Base-by-base conservation (phyloP, 768 basidiomycete species). In the Calvatia gigantea region DNA sequence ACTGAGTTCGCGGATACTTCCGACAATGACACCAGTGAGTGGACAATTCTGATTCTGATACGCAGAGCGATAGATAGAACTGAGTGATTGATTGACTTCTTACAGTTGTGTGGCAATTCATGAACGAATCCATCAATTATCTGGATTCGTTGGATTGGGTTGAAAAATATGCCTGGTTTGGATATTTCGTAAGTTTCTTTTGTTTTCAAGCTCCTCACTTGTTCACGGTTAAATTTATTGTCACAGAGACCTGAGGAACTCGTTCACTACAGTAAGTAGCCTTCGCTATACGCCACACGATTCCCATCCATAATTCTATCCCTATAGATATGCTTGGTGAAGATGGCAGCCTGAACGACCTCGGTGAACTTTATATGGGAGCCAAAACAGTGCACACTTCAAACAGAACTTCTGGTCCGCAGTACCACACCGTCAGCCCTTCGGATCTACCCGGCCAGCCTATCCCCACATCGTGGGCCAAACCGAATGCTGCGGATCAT, bases 91-190 rank as follows among this genome's bases (percentile, higher is more conserved):
- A 51, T 29, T 47, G 28, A 53, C 19, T 23, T 21, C 39, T 17
- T 19, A 8, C 69, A 69, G 80, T 79, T 44, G 77, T 84, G 14
- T 64, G 72, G 31, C 65, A 73, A 49, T 85, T 86, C 62, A 70
- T 87, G 70, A 84, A 86, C 60, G 69, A 73, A 21, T 84, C 83
- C 2, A 75, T 75, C n/a, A 65, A 71, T 12, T 83, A 77, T 59
- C 73, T 87, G 71, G 83, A 86, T 46, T 62, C 64, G 2, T 71
- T 83, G 19, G 72, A 75, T 27, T 86, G 77, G 73, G 72, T 86
- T 17, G 84, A 86, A 60, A 76, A 83, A 17, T 86, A 85, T 61
- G 73, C 83, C 0, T 87, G 84, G 84, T 86, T 85, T 61, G 85
- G 84, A 6, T 74, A 65, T 58, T 74, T 73, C 64, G 76, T 76